A percentile compares a stretch with the other conserved stretches of the same genome.
Conservation (phyloP, 2,329 filamentous ascomycete species). For the Aspergillus thermomutatus region DNA sequence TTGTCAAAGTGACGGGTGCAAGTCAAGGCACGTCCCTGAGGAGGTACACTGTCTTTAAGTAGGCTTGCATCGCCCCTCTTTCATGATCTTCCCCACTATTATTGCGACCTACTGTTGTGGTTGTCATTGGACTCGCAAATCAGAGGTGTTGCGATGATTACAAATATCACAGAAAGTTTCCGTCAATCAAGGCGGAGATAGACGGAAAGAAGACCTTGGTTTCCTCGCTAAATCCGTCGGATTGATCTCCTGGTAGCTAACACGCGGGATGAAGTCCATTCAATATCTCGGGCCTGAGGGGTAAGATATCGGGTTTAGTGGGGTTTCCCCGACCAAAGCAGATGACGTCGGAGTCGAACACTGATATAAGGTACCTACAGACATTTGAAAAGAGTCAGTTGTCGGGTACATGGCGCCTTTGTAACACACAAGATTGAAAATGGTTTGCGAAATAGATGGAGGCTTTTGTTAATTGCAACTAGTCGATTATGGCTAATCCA, state of each 20-base stretch:
- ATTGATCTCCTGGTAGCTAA: background rate
- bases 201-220: background rate
- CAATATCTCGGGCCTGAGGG: background rate
- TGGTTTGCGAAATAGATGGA: background rate
- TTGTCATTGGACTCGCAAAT: background rate
- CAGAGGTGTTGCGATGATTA: background rate
- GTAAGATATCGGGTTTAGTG: background rate
- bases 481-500: background rate
- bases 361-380: background rate
- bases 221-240: background rate
- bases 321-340: background rate
- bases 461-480: background rate
- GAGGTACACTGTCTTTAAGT: background rate
- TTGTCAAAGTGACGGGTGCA: background rate
- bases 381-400: background rate
- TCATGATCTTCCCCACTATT: background rate
- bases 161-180: background rate
- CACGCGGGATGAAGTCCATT: background rate
- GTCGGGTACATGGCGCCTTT: background rate
- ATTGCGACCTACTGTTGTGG: background rate
- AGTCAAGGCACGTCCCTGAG: background rate
- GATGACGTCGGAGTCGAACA: background rate
- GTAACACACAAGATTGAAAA: background rate
- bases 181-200: background rate
- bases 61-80: background rate